A percentile compares a stretch with the other conserved stretches of the same genome.
Evolutionary conservation across 805 yeast species (phyloP).

Genomic region (Grigorovia humatica): DNA sequence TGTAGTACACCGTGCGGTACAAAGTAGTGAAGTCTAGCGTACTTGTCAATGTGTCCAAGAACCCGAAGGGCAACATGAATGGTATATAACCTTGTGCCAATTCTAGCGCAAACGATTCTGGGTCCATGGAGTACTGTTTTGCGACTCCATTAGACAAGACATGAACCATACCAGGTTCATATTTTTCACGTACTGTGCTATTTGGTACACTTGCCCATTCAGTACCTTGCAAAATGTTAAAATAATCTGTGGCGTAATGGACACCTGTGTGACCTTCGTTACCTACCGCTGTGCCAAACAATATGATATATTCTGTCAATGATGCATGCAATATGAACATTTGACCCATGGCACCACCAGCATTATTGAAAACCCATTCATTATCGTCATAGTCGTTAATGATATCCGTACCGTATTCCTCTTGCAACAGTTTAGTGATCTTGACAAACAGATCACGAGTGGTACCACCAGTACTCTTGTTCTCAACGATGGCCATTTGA

Average conservation of each 20-base stretch:
- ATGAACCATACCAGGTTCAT: constrained; percentile 79
- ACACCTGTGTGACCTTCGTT: constrained; percentile 95
- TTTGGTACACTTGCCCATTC: constrained; percentile 65
- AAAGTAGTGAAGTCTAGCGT: constrained; percentile 72
- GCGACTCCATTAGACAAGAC: constrained; percentile 61
- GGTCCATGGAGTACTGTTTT: constrained; percentile 81
- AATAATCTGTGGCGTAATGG: constrained; percentile 96
- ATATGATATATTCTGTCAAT: constrained; percentile 79
- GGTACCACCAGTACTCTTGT: constrained; percentile 32
- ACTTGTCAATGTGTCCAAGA: constrained; percentile 65
- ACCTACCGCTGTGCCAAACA: constrained; percentile 89
- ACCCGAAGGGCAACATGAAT: constrained; percentile 93
- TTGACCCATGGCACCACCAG: constrained; percentile 98
- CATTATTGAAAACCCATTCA: constrained; percentile 94
- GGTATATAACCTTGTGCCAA: constrained; percentile 99
- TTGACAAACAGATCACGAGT: constrained; percentile 20
- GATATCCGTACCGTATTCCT: constrained; percentile 62
- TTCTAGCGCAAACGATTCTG: constrained; percentile 80
- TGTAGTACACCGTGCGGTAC: constrained; percentile 55
- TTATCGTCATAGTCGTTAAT: constrained; percentile 63
- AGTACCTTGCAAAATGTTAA: constrained; percentile 75
- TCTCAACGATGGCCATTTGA: constrained; percentile 40
- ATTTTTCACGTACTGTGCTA: constrained; percentile 56
- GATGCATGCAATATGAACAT: constrained; percentile 96
- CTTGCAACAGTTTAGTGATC: constrained; percentile 52